Evolutionary conservation across 495 filamentous ascomycete genomes (phyloP).

Genomic region (Bathelium albidoporum): DNA sequence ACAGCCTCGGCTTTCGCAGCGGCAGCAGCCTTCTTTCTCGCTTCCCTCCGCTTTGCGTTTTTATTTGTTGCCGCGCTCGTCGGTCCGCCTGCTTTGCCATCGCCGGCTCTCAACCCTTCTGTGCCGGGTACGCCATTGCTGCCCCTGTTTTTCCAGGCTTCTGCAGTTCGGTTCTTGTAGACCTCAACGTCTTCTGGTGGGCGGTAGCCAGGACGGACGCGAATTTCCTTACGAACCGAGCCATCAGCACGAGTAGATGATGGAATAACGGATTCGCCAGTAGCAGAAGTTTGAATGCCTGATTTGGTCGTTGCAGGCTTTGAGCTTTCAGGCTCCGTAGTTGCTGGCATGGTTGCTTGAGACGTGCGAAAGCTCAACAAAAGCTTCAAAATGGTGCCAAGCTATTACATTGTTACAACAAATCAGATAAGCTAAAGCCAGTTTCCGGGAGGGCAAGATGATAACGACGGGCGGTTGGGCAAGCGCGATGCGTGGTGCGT

Average conservation of each 20-base stretch:
- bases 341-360: constrained; percentile 4
- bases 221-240: constrained; percentile 79
- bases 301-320: constrained; percentile 42
- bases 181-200: constrained; percentile 94
- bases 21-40: constrained; percentile 71
- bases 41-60: constrained; percentile 88
- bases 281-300: constrained; percentile 65
- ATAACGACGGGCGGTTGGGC: no score
- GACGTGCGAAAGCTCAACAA: background rate
- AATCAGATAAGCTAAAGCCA: no score
- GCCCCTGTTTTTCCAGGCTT: constrained; percentile 73
- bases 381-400: no score
- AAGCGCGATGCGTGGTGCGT: no score
- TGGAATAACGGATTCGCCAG: constrained; percentile 78
- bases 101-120: constrained; percentile 48
- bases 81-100: constrained; percentile 32
- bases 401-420: no score
- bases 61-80: constrained; percentile 53
- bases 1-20: constrained; percentile 25
- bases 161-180: constrained; percentile 87
- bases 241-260: constrained; percentile 80
- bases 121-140: constrained; percentile 73
- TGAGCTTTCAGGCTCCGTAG: background rate
- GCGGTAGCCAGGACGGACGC: constrained; percentile 82
- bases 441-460: no score